Percentiles rank a stretch among this genome's conserved stretches.
phyloP scores from a whole-genome alignment of 306 rosid genomes.

The Macrotyloma uniflorum region DNA sequence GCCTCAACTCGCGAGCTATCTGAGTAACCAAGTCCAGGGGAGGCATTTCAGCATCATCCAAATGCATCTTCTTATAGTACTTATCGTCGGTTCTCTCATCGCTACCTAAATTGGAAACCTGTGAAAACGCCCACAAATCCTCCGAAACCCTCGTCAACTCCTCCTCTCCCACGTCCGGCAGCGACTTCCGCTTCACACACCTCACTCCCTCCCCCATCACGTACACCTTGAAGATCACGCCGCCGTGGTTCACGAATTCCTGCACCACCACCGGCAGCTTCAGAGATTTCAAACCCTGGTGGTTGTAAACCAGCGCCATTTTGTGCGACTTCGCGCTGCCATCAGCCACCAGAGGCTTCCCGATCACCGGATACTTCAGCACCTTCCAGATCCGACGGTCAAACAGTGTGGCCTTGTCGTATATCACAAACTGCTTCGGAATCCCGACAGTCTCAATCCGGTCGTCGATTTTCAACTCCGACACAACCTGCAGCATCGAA shows the following conservation, averaged over 20 bases:
- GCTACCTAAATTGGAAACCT: slow-evolving; percentile 72
- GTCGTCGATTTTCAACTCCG: slow-evolving; percentile 67
- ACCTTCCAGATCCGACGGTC: slow-evolving; percentile 64
- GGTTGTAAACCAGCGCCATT: slow-evolving; percentile 77
- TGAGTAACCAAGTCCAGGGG: slow-evolving; percentile 48
- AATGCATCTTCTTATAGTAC: slow-evolving; percentile 74
- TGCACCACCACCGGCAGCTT: slow-evolving; percentile 87
- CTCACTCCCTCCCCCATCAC: slow-evolving; percentile 72
- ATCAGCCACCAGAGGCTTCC: slow-evolving; percentile 86
- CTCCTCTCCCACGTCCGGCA: slow-evolving; percentile 81
- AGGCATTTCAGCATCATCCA: slow-evolving; percentile 85
- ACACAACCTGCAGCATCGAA: slow-evolving; percentile 89
- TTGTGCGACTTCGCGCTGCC: slow-evolving; percentile 91
- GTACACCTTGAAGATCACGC: slow-evolving; percentile 89
- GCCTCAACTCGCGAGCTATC: slow-evolving; percentile 69
- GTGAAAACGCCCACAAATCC: slow-evolving; percentile 71
- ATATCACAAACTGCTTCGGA: slow-evolving; percentile 86
- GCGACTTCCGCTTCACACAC: slow-evolving; percentile 85
- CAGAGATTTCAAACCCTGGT: slow-evolving; percentile 60
- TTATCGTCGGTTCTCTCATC: slow-evolving; percentile 61
- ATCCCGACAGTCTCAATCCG: slow-evolving; percentile 71
- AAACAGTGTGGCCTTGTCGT: slow-evolving; percentile 69
- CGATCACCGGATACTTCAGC: slow-evolving; percentile 77
- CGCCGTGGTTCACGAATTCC: slow-evolving; percentile 92
- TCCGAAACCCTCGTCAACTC: slow-evolving; percentile 47